Percentiles rank a stretch among this genome's conserved stretches.
Conservation (phyloP, 2,329 filamentous ascomycete species). For the Aspergillus quadricinctus region DNA sequence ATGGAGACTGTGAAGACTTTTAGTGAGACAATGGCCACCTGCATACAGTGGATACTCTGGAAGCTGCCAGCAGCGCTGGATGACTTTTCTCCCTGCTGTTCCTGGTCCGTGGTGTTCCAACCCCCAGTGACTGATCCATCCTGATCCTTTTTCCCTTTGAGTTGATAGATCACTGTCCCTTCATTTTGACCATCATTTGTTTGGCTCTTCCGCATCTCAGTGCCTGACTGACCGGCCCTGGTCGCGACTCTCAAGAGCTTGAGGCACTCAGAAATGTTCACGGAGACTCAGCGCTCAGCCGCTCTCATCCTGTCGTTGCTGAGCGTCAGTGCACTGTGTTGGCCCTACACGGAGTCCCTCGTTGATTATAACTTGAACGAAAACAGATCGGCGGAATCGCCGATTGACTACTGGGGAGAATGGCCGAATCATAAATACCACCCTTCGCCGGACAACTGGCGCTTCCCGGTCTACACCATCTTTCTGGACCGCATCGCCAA, state of each 20-base stretch:
- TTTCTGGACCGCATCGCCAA: constrained; percentile 62
- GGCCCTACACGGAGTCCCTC: constrained; percentile 46
- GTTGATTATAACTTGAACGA: constrained; percentile 57
- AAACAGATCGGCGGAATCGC: constrained; percentile 50
- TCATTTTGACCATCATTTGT: neutral
- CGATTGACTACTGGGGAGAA: constrained; percentile 55
- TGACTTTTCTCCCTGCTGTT: neutral
- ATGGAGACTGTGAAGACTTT: neutral
- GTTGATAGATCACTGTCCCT: neutral
- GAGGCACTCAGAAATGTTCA: neutral
- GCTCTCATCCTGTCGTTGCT: neutral
- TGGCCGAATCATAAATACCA: constrained; percentile 50
- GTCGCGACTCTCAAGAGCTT: neutral
- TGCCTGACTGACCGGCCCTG: neutral
- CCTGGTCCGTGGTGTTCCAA: neutral
- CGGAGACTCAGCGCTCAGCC: neutral
- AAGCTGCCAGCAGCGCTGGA: neutral
- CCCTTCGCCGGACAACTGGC: constrained; percentile 58
- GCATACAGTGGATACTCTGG: neutral
- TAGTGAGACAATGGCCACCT: neutral
- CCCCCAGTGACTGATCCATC: neutral
- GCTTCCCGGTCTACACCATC: constrained; percentile 61
- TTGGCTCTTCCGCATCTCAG: neutral
- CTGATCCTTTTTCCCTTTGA: neutral
- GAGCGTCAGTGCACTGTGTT: constrained; percentile 14